These are phyloP conservation scores for Urochloa ruziziensis DNA, from an alignment of 176 grass and related monocot genomes.

Conservation along the genomic window DNA sequence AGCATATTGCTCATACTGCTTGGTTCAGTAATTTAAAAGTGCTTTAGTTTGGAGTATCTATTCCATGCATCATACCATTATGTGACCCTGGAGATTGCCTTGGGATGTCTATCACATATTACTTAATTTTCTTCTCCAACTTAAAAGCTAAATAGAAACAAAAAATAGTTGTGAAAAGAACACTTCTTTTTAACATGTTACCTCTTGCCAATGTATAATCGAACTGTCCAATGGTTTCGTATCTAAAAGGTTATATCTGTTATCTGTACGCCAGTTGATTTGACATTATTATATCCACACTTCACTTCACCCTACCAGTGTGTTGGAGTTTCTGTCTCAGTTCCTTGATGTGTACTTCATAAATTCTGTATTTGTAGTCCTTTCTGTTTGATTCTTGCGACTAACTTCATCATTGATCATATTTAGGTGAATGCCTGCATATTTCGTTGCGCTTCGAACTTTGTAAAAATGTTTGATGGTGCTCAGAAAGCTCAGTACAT, in stretches of 20 bases:
- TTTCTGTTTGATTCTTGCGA: background rate
- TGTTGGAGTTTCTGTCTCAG: background rate
- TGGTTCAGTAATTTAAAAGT: background rate
- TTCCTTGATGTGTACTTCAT: background rate
- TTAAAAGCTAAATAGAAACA: background rate
- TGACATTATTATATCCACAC: background rate
- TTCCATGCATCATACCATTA: background rate
- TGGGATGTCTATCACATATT: background rate
- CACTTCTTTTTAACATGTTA: background rate
- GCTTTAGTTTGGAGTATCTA: background rate
- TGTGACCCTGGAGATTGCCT: background rate
- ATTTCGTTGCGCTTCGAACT: background rate
- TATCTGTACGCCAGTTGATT: background rate
- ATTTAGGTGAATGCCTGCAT: background rate
- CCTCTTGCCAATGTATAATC: background rate
- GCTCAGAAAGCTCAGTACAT: slow-evolving; percentile 50
- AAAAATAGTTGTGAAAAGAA: background rate
- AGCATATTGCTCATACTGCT: background rate
- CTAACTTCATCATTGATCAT: background rate
- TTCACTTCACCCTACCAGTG: background rate
- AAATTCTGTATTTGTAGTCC: background rate
- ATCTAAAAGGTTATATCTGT: background rate
- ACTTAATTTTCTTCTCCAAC: background rate
- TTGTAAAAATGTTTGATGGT: slow-evolving; percentile 52
- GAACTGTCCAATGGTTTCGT: background rate